Percentiles rank a stretch among this genome's conserved stretches.
Conservation (phyloP, 257 asterid genomes). For the Henckelia pumila region DNA sequence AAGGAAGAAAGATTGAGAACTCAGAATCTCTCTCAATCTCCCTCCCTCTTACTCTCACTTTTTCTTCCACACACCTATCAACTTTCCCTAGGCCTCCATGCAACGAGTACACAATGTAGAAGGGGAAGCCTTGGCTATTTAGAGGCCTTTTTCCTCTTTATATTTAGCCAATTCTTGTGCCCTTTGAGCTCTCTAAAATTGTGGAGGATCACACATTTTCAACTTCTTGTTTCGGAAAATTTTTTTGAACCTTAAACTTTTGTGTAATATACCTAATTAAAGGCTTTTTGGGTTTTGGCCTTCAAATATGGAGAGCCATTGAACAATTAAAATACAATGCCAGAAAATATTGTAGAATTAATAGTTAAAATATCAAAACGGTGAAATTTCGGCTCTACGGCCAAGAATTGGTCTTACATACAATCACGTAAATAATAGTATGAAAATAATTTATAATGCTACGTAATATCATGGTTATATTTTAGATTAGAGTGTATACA, state of each 20-base stretch:
- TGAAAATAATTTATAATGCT: no score
- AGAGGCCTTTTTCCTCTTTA: conserved; percentile 18
- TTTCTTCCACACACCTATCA: background rate
- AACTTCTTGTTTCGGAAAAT: background rate
- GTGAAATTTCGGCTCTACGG: no score
- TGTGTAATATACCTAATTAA: no score
- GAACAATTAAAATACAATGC: no score
- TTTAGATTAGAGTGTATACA: no score
- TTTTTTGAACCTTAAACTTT: background rate
- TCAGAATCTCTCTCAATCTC: conserved; percentile 22
- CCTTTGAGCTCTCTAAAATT: conserved; percentile 4
- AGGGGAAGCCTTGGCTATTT: conserved; percentile 16
- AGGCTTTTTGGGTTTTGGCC: background rate
- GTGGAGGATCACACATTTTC: conserved; percentile 5
- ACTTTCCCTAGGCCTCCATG: conserved; percentile 21
- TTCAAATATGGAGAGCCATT: background rate
- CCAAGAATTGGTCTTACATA: no score
- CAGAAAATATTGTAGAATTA: no score
- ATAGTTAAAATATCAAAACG: no score
- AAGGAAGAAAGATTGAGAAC: conserved; percentile 32
- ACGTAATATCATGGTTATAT: no score
- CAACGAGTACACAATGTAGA: conserved; percentile 16
- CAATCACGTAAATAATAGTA: no score
- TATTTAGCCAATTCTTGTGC: conserved; percentile 5
- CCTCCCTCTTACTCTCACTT: conserved; percentile 3